Evolutionary conservation across 768 basidiomycete species (phyloP), one percentile per base, ranked within the genome.

Genomic region (Cystofilobasidium ferigula): DNA sequence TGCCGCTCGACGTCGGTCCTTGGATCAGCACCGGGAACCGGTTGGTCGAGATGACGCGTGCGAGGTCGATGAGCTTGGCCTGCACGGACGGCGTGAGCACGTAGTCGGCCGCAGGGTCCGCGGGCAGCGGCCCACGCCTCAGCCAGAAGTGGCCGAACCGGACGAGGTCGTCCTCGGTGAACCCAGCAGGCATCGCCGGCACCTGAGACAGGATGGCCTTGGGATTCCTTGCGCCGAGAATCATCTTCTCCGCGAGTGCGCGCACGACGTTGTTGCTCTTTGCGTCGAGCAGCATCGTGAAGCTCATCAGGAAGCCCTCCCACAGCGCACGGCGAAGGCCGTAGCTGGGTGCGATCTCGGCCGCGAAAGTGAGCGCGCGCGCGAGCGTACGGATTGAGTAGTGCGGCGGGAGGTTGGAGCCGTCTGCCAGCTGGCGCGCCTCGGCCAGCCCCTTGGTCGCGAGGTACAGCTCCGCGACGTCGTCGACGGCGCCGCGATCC

Each of bases 241-340:
- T 78, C 75, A 91, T 83, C 70, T 84, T 85, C 69, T 86, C 85
- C 9, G 87, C 87, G 22, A 94, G 78, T 9, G 77, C 75, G 3
- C 80, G 82, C 24, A 91, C 89, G 30, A 82, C 71, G 67, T 81
- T 80, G 0, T 84, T 82, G 71, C 91, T 91, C 20, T 81, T 77
- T 0, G 77, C 77, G 71, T 95, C 89, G 57, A 99, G 81, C 8
- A 87, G 84, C 91, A 95, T 97, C 8, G 91, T 95, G 75, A 98
- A 99, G 0, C 89, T 86, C 95, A 99, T 98, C 64, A 97, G 73
- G 74, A 88, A 94, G 1, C 95, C 94, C 75, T 98, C 95, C 89
- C 89, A 97, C 24, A 98, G 78, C 0, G 89, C 85, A 45, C 95
- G 80, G 42, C 92, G 83, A 12, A 98, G 77, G 32, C 89, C 85